Percentiles rank a stretch among this genome's conserved stretches.
phyloP scores from a whole-genome alignment of 2,329 filamentous ascomycete species.

The Hypoxylon sp. region DNA sequence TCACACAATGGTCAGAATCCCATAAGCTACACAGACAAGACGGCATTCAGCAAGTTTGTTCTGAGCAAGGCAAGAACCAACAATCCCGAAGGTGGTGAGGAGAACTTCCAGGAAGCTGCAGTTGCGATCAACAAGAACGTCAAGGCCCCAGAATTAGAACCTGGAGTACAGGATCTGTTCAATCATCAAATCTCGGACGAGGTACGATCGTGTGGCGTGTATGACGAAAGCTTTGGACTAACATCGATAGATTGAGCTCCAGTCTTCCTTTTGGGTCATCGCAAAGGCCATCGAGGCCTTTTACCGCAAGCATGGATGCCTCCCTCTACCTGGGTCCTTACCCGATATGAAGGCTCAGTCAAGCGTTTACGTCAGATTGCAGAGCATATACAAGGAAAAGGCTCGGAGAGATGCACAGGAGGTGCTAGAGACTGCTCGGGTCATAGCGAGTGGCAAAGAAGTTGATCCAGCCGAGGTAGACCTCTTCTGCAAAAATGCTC shows the following conservation, averaged over 20 bases:
- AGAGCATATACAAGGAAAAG: slow-evolving; percentile 92
- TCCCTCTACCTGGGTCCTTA: slow-evolving; percentile 87
- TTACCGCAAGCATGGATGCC: slow-evolving; percentile 74
- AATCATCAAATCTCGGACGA: slow-evolving; percentile 66
- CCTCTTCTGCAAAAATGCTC: slow-evolving; percentile 93
- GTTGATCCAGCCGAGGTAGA: slow-evolving; percentile 83
- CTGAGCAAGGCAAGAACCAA: slow-evolving; percentile 73
- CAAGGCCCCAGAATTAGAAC: slow-evolving; percentile 73
- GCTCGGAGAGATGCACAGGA: slow-evolving; percentile 82
- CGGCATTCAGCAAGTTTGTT: slow-evolving; percentile 79
- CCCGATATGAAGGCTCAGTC: slow-evolving; percentile 99
- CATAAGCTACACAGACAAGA: slow-evolving; percentile 85
- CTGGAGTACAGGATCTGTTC: slow-evolving; percentile 81
- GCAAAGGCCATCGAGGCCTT: slow-evolving; percentile 83
- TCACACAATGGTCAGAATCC: slow-evolving; percentile 76
- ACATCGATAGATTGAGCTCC: slow-evolving; percentile 56
- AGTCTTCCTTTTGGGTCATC: slow-evolving; percentile 86
- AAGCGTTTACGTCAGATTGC: slow-evolving; percentile 86
- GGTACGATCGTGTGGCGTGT: slow-evolving; percentile 62
- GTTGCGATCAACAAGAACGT: slow-evolving; percentile 91
- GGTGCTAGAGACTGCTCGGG: slow-evolving; percentile 74
- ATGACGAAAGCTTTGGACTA: slow-evolving; percentile 31
- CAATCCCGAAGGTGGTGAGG: slow-evolving; percentile 87
- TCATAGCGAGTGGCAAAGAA: slow-evolving; percentile 59
- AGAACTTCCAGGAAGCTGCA: slow-evolving; percentile 95